These are phyloP conservation scores for Protomyces lactucae-debilis DNA, from an alignment of 1,139 yeast genomes.

Conservation along the genomic window DNA sequence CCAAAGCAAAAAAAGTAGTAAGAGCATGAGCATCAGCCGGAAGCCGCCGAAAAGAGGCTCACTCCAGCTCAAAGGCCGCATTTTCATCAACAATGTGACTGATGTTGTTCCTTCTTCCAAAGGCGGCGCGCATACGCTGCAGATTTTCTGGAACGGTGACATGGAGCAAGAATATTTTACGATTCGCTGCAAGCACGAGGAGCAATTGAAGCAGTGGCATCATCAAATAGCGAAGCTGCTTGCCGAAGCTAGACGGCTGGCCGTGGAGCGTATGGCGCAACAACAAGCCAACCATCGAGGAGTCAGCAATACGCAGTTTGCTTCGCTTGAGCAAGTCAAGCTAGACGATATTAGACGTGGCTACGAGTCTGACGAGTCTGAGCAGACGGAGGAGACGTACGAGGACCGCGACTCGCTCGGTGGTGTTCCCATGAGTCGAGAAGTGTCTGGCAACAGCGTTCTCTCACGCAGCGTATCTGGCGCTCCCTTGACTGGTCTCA, in stretches of 20 bases:
- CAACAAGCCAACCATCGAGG: not conserved
- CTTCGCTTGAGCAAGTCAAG: constrained; percentile 7
- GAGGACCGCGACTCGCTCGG: constrained; percentile 17
- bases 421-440: constrained; percentile 26
- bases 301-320: constrained; percentile 20
- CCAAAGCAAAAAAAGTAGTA: constrained; percentile 28
- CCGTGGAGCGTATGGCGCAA: constrained; percentile 13
- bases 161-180: constrained; percentile 33
- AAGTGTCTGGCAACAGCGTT: constrained; percentile 15
- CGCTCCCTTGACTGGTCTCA: constrained; percentile 21
- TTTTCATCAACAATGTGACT: constrained; percentile 43
- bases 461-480: constrained; percentile 25
- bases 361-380: constrained; percentile 22
- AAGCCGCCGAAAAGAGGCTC: constrained; percentile 31
- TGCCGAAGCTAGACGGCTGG: constrained; percentile 11
- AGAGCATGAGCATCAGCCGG: constrained; percentile 26
- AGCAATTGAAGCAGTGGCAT: constrained; percentile 34
- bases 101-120: constrained; percentile 34
- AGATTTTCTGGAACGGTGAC: constrained; percentile 32
- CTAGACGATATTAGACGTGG: constrained; percentile 6
- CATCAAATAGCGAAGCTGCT: constrained; percentile 27
- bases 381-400: constrained; percentile 15
- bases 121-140: constrained; percentile 30
- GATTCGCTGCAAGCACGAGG: constrained; percentile 34
- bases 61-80: constrained; percentile 44